Evolutionary conservation across 163 green algal genomes (phyloP).

Genomic region (Scenedesmus sp.): DNA sequence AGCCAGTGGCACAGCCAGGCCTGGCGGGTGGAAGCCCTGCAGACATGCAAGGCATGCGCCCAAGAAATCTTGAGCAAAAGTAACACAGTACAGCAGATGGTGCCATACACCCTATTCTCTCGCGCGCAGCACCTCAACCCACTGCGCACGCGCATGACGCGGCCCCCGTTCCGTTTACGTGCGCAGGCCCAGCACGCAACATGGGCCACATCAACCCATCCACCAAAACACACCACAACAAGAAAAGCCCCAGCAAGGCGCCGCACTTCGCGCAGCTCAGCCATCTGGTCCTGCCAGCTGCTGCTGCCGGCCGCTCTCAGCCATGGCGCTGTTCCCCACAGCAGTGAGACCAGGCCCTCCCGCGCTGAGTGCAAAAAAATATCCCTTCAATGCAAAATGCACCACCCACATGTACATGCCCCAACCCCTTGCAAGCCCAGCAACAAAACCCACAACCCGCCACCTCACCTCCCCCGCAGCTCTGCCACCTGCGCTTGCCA

Average conservation of each 20-base stretch:
- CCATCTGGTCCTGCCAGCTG: neutral
- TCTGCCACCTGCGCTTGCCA: neutral
- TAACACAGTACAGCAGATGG: neutral
- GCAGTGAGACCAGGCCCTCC: constrained; percentile 58
- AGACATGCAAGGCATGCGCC: neutral
- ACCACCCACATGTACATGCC: no score
- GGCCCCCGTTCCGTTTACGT: no score
- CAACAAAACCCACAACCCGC: neutral
- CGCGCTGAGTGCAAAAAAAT: constrained; percentile 55
- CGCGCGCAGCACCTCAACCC: no score
- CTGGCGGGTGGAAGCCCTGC: constrained; percentile 35
- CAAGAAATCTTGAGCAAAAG: neutral
- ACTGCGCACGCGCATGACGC: no score
- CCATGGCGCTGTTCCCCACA: neutral
- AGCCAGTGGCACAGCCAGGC: constrained; percentile 68
- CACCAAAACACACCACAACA: neutral
- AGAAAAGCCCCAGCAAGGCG: no score
- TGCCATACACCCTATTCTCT: no score
- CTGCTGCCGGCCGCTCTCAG: neutral
- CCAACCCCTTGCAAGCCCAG: no score
- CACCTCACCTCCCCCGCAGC: neutral
- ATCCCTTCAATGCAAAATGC: no score
- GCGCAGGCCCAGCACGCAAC: no score
- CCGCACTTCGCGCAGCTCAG: neutral
- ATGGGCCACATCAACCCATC: neutral